These are phyloP conservation scores for Amanita rubescens DNA, from an alignment of 768 basidiomycete genomes.

Conservation along the genomic window DNA sequence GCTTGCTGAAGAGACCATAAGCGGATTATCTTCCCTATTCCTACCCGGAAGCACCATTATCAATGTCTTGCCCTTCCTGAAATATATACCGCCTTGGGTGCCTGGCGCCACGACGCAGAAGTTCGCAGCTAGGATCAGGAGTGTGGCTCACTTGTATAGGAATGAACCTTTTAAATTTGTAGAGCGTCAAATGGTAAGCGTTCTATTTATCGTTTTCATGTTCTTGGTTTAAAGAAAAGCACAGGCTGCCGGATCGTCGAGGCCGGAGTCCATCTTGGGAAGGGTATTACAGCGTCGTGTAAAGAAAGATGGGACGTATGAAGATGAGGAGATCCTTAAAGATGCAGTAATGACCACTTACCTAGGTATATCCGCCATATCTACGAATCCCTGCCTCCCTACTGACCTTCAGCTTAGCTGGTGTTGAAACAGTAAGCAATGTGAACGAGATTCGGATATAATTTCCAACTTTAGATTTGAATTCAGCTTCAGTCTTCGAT, in stretches of 20 bases:
- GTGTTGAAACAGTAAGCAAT: not conserved
- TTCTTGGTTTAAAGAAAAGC: not conserved
- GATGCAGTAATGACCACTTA: not conserved
- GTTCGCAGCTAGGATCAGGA: not conserved
- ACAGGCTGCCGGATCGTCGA: not conserved
- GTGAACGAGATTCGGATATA: not conserved
- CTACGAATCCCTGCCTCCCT: not conserved
- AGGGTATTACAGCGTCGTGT: not conserved
- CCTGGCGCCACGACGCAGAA: conserved; percentile 8
- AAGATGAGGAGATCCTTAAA: not conserved
- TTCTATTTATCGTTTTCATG: not conserved
- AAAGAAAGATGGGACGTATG: not conserved
- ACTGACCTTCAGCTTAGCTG: not conserved
- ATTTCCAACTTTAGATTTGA: not conserved
- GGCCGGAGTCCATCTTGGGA: not conserved
- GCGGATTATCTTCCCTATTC: not conserved
- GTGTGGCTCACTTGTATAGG: not conserved
- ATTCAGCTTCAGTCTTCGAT: not conserved
- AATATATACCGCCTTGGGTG: conserved; percentile 8
- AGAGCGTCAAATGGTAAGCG: not conserved
- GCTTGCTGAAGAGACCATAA: not conserved
- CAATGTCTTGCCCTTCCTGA: not conserved
- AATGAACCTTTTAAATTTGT: not conserved
- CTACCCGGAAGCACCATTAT: conserved; percentile 1
- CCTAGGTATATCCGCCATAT: not conserved